A percentile compares a stretch with the other conserved stretches of the same genome.
Evolutionary conservation across 192 early-diverging fungal genomes (phyloP).

Genomic region (Backusella macrospora): DNA sequence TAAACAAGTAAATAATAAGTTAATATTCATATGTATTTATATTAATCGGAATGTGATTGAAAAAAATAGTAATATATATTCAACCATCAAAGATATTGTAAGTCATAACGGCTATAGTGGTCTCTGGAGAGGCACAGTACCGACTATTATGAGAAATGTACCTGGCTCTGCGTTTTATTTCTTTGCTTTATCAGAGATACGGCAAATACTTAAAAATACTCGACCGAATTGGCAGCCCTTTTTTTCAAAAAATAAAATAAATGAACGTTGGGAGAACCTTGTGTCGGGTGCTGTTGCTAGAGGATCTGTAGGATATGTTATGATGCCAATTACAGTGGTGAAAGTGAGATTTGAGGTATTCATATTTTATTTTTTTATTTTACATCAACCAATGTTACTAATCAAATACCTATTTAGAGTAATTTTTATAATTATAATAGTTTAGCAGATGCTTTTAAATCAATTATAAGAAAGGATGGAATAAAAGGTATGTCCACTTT

Average conservation of each 20-base stretch:
- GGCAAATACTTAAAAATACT: constrained; percentile 52
- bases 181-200: constrained; percentile 62
- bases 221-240: constrained; percentile 43
- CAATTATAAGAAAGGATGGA: constrained; percentile 72
- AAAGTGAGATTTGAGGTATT: constrained; percentile 87
- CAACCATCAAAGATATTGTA: constrained; percentile 63
- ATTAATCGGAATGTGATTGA: not conserved
- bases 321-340: constrained; percentile 92
- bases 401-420: constrained; percentile 51
- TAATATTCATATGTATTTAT: not conserved
- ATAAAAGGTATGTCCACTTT: constrained; percentile 49
- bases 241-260: constrained; percentile 27
- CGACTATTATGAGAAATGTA: constrained; percentile 69
- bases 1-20: constrained; percentile 20
- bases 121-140: constrained; percentile 79
- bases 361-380: not conserved
- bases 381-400: not conserved
- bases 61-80: constrained; percentile 51
- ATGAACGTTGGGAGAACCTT: constrained; percentile 58
- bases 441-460: constrained; percentile 62
- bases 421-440: constrained; percentile 81
- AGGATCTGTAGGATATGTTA: constrained; percentile 74
- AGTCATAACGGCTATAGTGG: constrained; percentile 54
- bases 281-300: constrained; percentile 69
- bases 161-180: constrained; percentile 78